These are phyloP conservation scores for Panicum miliaceum DNA, from an alignment of 176 grass and related monocot genomes.

Conservation along the genomic window DNA sequence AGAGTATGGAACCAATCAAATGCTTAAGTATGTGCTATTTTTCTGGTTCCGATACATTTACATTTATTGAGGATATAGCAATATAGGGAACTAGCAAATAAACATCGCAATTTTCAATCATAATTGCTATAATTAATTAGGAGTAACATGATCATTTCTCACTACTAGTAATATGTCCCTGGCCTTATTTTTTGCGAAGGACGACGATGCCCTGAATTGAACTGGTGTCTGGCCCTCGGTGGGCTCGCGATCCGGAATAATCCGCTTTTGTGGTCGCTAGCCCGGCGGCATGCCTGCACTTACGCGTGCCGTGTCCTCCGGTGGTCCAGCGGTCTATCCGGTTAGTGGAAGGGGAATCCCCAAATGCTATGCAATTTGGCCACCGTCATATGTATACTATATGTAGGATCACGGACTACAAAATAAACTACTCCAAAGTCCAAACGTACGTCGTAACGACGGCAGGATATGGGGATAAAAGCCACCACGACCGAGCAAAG, in stretches of 20 bases:
- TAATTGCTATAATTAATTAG: no score
- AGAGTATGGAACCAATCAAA: no score
- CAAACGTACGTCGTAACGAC: no score
- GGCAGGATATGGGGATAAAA: constrained; percentile 16
- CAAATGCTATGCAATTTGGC: constrained; percentile 1
- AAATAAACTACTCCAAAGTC: not conserved
- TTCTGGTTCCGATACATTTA: no score
- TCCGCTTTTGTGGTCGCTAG: not conserved
- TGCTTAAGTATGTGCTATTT: no score
- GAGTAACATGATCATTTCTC: no score
- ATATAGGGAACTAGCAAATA: no score
- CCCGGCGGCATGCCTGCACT: not conserved
- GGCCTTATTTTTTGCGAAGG: not conserved
- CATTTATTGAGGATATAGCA: no score
- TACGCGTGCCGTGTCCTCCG: not conserved
- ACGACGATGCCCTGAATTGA: not conserved
- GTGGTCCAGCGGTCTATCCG: not conserved
- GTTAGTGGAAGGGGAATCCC: constrained; percentile 8
- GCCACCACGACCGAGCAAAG: constrained; percentile 10
- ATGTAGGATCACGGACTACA: not conserved
- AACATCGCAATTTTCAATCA: no score
- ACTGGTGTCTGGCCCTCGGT: not conserved
- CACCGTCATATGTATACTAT: not conserved
- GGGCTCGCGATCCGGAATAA: not conserved
- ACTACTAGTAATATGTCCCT: no score